Evolutionary conservation across 176 grass and related monocot species (phyloP), one percentile per base, ranked within the genome.

Genomic region (Olyra latifolia): DNA sequence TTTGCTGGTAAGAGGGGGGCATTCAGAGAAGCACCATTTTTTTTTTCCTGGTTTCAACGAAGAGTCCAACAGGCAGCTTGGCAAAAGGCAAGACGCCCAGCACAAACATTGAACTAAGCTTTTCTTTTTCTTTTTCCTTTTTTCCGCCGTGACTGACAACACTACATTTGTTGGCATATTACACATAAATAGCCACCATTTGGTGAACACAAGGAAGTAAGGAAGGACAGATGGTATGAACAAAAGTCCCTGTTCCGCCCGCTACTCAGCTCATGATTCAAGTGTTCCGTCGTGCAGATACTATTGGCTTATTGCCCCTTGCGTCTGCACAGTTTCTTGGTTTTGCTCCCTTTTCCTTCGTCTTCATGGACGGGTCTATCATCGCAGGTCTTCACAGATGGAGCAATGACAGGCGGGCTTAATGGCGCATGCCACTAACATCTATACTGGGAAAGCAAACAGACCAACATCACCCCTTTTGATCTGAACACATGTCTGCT

Each of bases 161-260:
- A 75, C 75, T 71, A 83, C 77, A 80, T 81, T 14, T 84, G 61
- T 80, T 84, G 75, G 17, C 64, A 85, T 68, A 82, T 64, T 80
- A 66, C 67, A 88, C 32, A 76, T 76, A 81, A 89, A 81, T 85
- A 82, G 38, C 77, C 87, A 89, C 87, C 87, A 17, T 89, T 89
- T 81, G 87, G 82, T 71, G 5, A 80, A 71, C 65, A 56, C 35
- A 45, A 61, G 15, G 15, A 38, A 19, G 63, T n/a, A 71, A 47
- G 55, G 40, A 54, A 9, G 11, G 8, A 40, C 56, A 81, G 72
- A 76, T 69, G 77, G n/a, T 85, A 85, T 80, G 76, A 84, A 68
- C 69, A 84, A 71, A 82, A 35, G 44, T 66, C 58, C 39, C n/a
- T 46, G 72, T 66, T 56, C 57, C 29, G 56, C 13, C 72, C 41